Evolutionary conservation across 331 rosid genomes (phyloP).

Genomic region (Phaseolus coccineus): DNA sequence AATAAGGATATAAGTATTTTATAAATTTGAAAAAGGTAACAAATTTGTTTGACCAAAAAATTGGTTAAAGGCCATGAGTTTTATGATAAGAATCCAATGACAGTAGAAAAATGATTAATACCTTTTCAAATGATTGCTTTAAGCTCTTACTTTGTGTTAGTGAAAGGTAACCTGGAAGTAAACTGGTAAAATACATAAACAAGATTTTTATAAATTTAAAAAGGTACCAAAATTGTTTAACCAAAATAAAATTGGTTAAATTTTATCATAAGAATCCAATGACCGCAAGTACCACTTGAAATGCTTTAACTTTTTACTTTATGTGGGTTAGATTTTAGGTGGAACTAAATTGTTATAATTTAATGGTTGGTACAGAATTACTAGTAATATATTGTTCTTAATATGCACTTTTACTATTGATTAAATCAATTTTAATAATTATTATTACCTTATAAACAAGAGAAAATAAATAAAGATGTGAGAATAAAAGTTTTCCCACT

Average conservation of each 20-base stretch:
- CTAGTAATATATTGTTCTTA: too few species aligned
- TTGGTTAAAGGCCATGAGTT: neutral
- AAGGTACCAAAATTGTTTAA: neutral
- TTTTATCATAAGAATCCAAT: conserved; percentile 26
- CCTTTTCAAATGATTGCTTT: neutral
- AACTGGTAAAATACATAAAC: neutral
- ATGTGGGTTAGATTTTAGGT: too few species aligned
- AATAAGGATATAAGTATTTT: neutral
- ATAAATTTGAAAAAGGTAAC: neutral
- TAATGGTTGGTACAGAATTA: too few species aligned
- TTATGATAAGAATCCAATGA: conserved; percentile 1
- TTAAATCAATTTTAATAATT: neutral
- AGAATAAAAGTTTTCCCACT: neutral
- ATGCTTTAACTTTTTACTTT: neutral
- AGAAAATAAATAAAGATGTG: neutral
- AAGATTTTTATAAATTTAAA: neutral
- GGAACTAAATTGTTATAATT: too few species aligned
- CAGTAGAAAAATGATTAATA: too few species aligned
- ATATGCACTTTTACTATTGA: neutral
- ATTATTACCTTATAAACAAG: neutral
- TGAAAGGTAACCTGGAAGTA: neutral
- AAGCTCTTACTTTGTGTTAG: neutral
- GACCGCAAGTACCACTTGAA: neutral
- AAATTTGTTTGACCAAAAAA: neutral
- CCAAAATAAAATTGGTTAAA: neutral